Evolutionary conservation across 192 early-diverging fungal species (phyloP), one percentile per base, ranked within the genome.

Genomic region (Linnemannia hyalina): DNA sequence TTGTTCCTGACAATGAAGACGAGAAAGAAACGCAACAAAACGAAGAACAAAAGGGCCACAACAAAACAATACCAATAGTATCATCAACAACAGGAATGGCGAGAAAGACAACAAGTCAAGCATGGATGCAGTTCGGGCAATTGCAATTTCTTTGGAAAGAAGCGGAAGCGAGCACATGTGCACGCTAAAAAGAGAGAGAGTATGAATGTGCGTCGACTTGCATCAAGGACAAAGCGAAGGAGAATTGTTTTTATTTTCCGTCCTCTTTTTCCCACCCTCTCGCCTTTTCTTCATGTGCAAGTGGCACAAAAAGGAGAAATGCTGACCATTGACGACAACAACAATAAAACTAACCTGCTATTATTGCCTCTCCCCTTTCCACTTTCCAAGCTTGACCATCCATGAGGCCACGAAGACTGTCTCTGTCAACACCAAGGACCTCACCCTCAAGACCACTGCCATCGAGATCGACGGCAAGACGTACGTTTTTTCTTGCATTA

Each of bases 361-460:
- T 10, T 42, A 6, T 70, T 18, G 13, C 26, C 47, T 54, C 38
- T 77, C 6, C 9, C 9, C 13, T 23, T 75, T 11, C 20, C 9
- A 68, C 26, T 85, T 52, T 18, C 49, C 18, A 18, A 80, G 83
- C 32, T 70, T 85, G 74, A 80, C 82, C 69, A 85, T 85, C 69
- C 82, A 85, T 40, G 82, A 85, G 74, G 71, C 78, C 49, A 90
- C 91, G 52, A 89, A 94, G 75, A 82, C 90, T 44, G 82, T 96
- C 76, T 89, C 92, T 23, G 80, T 94, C 77, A 87, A 91, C 55
- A 92, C 95, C 57, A 90, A 85, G 71, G 84, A 85, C 36, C 94
- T 95, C 74, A 92, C 91, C 41, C 83, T 96, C 71, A 93, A 95
- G 74, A 83, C 90, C 11, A 89, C 91, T 74, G 92, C 93, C 82